Percentiles rank a stretch among this genome's conserved stretches.
Conservation (phyloP, 2,329 filamentous ascomycete species). For the Pseudogymnoascus destructans region DNA sequence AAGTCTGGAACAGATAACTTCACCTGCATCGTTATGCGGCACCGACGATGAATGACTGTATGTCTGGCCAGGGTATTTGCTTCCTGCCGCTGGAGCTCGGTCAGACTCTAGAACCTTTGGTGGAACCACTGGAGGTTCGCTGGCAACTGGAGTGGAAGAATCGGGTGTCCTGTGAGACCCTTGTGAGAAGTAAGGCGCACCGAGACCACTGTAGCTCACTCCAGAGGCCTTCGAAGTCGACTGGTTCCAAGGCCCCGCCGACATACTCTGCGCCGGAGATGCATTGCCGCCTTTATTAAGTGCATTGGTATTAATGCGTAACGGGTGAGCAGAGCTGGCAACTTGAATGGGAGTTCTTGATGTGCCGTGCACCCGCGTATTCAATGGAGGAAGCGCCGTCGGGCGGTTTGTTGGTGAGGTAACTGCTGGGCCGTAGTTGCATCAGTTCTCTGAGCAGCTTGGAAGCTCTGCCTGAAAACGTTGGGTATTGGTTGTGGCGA, state of each 20-base stretch:
- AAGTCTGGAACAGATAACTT: background rate
- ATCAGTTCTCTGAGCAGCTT: background rate
- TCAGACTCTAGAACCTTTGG: background rate
- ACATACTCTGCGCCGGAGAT: background rate
- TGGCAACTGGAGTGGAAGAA: background rate
- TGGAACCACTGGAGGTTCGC: background rate
- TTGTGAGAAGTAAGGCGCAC: background rate
- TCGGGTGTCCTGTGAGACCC: background rate
- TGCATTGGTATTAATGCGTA: background rate
- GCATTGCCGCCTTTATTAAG: background rate
- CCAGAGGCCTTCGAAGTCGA: background rate
- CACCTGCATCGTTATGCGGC: background rate
- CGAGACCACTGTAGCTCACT: background rate
- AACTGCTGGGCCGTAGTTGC: background rate
- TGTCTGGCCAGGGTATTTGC: background rate
- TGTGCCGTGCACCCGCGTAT: background rate
- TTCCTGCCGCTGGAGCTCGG: background rate
- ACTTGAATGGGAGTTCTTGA: background rate
- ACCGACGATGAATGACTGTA: background rate
- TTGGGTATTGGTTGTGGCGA: conserved; percentile 4
- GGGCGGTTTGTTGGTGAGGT: background rate
- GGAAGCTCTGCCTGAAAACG: background rate
- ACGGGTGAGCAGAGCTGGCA: background rate
- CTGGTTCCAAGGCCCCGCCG: background rate
- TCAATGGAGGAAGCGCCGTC: background rate